A percentile compares a stretch with the other conserved stretches of the same genome.
These are phyloP conservation scores for Bidens hawaiensis DNA, from an alignment of 140 eudicot genomes.

Conservation along the genomic window DNA sequence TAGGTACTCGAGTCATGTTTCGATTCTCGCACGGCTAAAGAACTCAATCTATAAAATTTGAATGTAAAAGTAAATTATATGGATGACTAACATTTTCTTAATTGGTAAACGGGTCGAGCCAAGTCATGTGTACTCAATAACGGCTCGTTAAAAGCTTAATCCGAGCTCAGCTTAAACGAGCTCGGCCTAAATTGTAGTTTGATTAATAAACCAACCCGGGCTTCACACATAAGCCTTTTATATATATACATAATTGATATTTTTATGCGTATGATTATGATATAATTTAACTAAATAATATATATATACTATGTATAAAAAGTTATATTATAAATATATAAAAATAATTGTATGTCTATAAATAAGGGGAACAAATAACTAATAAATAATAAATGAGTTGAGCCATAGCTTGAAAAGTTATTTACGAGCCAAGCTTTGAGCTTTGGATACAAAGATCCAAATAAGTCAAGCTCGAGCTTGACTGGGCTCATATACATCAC, in stretches of 20 bases:
- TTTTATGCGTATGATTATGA: too few relatives aligned
- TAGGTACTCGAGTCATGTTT: constrained; percentile 38
- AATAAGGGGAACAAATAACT: too few relatives aligned
- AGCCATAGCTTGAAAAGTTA: too few relatives aligned
- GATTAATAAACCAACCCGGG: too few relatives aligned
- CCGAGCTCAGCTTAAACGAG: not conserved
- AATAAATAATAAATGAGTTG: not conserved
- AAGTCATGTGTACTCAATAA: not conserved
- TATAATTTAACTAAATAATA: too few relatives aligned
- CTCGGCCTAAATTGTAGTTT: not conserved
- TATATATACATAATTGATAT: not conserved
- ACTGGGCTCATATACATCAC: not conserved
- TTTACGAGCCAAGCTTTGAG: not conserved
- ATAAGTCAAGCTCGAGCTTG: not conserved
- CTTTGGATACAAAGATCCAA: not conserved
- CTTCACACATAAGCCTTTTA: too few relatives aligned
- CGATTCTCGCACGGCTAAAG: constrained; percentile 30
- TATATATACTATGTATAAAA: too few relatives aligned
- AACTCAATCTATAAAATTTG: constrained; percentile 28
- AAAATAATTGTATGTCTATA: too few relatives aligned
- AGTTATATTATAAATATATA: too few relatives aligned
- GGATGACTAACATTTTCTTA: not conserved
- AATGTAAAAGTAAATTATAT: not conserved
- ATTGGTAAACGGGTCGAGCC: not conserved
- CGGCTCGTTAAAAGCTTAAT: not conserved